Percentiles rank a stretch among this genome's conserved stretches.
Conservation (phyloP, 2,329 filamentous ascomycete species). For the Colletotrichum sp. region DNA sequence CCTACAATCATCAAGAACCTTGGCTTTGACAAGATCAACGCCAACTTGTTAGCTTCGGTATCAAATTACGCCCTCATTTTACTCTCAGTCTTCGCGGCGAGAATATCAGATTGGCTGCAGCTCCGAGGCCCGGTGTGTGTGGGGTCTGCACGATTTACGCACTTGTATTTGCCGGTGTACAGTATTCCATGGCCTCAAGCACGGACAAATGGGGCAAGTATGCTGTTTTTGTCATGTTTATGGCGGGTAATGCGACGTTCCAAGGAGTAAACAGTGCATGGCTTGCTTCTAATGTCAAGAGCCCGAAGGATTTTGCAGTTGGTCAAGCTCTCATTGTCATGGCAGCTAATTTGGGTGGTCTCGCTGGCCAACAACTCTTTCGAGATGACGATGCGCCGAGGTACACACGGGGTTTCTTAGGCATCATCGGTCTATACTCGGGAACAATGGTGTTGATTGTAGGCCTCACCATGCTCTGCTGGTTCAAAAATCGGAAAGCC, state of each 20-base stretch:
- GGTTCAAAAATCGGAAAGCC: not conserved
- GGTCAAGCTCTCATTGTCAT: not conserved
- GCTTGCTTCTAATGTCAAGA: not conserved
- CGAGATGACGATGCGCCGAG: not conserved
- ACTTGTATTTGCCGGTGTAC: not conserved
- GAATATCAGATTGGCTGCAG: not conserved
- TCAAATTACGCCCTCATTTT: not conserved
- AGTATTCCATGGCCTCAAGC: not conserved
- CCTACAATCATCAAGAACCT: not conserved
- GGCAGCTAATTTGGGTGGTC: not conserved
- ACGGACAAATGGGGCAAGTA: not conserved
- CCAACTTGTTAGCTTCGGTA: not conserved
- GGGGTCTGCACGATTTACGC: not conserved
- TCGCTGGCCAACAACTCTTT: not conserved
- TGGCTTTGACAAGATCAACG: not conserved
- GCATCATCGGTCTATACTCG: not conserved
- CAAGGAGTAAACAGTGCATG: not conserved
- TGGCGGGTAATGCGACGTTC: not conserved
- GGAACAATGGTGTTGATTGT: not conserved
- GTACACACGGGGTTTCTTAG: not conserved
- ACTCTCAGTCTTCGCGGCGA: not conserved
- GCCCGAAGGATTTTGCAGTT: not conserved
- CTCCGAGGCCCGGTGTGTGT: not conserved
- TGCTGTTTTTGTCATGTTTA: not conserved
- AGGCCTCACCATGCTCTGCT: not conserved